Percentiles rank a stretch among this genome's conserved stretches.
These are phyloP conservation scores for Termitomyces sp. DNA, from an alignment of 768 basidiomycete species.

Conservation along the genomic window DNA sequence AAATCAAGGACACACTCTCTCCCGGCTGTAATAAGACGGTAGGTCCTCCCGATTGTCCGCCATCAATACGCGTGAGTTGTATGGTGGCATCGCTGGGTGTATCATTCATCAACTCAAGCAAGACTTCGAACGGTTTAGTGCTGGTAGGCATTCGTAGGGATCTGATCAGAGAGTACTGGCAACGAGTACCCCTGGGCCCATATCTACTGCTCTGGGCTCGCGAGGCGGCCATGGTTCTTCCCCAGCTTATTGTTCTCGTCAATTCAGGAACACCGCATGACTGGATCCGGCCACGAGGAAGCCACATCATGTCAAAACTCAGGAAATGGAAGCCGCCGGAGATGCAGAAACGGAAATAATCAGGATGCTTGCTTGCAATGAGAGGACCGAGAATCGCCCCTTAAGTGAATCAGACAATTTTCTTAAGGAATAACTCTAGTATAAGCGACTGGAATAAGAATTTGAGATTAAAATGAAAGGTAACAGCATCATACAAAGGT, in stretches of 20 bases:
- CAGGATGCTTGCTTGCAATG: background rate
- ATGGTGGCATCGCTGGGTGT: slow-evolving; percentile 32
- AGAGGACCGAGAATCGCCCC: background rate
- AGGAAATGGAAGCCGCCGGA: background rate
- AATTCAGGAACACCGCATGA: slow-evolving; percentile 16
- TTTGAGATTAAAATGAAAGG: background rate
- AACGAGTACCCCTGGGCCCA: slow-evolving; percentile 2
- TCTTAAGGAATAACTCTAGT: background rate
- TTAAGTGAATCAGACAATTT: background rate
- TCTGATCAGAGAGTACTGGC: slow-evolving; percentile 4
- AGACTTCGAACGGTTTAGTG: slow-evolving; percentile 47
- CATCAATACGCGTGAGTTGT: slow-evolving; percentile 28
- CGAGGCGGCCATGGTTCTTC: slow-evolving; percentile 9
- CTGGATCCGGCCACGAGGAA: slow-evolving; percentile 8
- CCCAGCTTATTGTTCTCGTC: slow-evolving; percentile 25
- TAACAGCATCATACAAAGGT: background rate
- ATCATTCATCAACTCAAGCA: slow-evolving; percentile 48
- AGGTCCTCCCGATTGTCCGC: slow-evolving; percentile 22
- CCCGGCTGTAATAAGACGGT: slow-evolving; percentile 32
- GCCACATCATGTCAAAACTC: slow-evolving; percentile 2
- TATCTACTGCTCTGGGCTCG: slow-evolving; percentile 9
- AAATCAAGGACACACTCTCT: slow-evolving; percentile 39
- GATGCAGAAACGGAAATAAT: background rate
- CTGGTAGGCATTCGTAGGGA: slow-evolving; percentile 34
- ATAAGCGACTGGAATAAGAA: background rate